These are phyloP conservation scores for Rhizophagus sp. DNA, from an alignment of 192 early-diverging fungal genomes.

Conservation along the genomic window DNA sequence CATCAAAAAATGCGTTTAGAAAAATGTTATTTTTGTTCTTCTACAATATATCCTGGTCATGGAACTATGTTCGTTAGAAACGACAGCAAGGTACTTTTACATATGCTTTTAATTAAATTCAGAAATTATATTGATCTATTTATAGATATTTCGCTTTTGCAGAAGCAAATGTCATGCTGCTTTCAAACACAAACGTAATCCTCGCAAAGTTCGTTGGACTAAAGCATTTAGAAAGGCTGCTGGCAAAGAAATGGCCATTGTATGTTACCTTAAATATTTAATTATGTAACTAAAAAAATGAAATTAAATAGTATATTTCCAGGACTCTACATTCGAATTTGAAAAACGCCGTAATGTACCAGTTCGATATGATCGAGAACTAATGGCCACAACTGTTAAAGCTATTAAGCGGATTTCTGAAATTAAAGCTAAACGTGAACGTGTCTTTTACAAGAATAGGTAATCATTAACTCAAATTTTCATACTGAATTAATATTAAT, in stretches of 20 bases:
- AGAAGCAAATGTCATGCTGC: conserved; percentile 99
- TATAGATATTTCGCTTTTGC: conserved; percentile 92
- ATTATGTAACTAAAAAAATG: background rate
- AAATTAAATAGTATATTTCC: background rate
- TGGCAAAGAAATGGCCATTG: conserved; percentile 99
- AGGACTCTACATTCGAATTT: conserved; percentile 97
- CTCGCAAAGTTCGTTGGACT: conserved; percentile 99
- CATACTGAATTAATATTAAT: background rate
- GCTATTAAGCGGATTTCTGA: conserved; percentile 98
- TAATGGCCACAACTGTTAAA: conserved; percentile 96
- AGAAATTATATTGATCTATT: conserved; percentile 14
- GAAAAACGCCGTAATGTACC: conserved; percentile 99
- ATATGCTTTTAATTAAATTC: background rate
- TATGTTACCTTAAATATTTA: conserved; percentile 45
- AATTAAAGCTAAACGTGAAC: conserved; percentile 91
- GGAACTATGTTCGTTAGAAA: conserved; percentile 99
- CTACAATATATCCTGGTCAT: conserved; percentile 95
- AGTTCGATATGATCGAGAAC: conserved; percentile 94
- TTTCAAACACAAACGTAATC: conserved; percentile 99
- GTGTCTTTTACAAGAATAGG: conserved; percentile 90
- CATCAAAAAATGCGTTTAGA: conserved; percentile 81
- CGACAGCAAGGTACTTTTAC: conserved; percentile 81
- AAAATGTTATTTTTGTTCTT: conserved; percentile 99
- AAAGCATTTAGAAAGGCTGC: conserved; percentile 99
- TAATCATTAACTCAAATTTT: background rate